phyloP scores from a whole-genome alignment of 139 green algal species.

The Chlorella sp. region DNA sequence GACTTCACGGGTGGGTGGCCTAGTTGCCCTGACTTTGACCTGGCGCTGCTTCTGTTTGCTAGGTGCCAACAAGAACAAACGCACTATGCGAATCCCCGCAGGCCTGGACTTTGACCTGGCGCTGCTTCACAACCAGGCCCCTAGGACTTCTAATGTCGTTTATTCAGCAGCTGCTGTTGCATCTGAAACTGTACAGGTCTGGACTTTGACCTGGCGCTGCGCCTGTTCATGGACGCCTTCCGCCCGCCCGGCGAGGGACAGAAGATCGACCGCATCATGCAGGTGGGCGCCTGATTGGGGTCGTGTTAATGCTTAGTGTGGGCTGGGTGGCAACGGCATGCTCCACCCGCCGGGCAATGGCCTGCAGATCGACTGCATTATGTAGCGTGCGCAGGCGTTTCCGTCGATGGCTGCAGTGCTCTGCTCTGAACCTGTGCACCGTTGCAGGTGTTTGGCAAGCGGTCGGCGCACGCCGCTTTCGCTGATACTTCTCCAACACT shows the following conservation, averaged over 20 bases:
- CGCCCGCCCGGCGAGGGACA: constrained; percentile 83
- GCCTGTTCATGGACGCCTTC: constrained; percentile 82
- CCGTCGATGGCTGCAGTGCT: too few species aligned
- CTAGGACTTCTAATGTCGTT: too few species aligned
- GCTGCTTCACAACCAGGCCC: too few species aligned
- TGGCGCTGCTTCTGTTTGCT: background rate
- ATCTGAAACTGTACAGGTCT: constrained; percentile 39
- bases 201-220: constrained; percentile 78
- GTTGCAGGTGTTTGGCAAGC: too few species aligned
- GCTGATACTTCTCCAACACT: too few species aligned
- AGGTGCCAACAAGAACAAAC: too few species aligned
- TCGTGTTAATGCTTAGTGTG: background rate
- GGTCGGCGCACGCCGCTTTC: too few species aligned
- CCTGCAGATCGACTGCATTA: constrained; percentile 86
- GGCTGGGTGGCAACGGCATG: too few species aligned
- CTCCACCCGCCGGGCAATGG: constrained; percentile 78
- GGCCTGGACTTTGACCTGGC: constrained; percentile 77
- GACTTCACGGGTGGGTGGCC: background rate
- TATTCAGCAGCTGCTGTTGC: too few species aligned
- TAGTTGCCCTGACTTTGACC: background rate
- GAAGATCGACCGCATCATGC: constrained; percentile 86
- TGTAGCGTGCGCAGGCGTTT: constrained; percentile 53
- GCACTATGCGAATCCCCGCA: background rate
- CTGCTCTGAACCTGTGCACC: too few species aligned
- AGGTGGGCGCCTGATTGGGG: constrained; percentile 46